Base-by-base conservation (phyloP, 2,329 filamentous ascomycete genomes). In the Neofusicoccum sp. region DNA sequence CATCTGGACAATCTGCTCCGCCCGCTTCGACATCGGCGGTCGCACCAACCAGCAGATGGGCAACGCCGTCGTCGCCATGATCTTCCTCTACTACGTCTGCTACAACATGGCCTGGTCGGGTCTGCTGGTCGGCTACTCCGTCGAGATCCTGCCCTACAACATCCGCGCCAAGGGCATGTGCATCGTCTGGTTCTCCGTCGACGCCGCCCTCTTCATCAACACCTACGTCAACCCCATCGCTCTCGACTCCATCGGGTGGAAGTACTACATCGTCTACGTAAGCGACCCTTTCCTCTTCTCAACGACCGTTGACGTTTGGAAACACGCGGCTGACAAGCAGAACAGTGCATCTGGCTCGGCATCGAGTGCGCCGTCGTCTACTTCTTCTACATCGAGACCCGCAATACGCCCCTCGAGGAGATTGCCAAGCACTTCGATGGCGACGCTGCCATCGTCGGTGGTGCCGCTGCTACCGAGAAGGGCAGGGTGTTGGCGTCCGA, bases 261-360 rank as follows among this genome's bases (percentile, higher is more conserved):
- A 87, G 73, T 83, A 88, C 61, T 87, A 86, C 79, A 78, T 87
- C 47, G 86, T 87, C 75, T 88, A 84, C 24, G 77, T 79, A 73
- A 74, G 2, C 5, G 14, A 6, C 20, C 16, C 33, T 7, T 61
- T 34, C 14, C 8, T 38, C 28, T 41, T 20, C 20, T 20, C 20
- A 20, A 20, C 20, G 24, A 34, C 16, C 11, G 3, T 16, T 14
- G 26, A 14, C 6, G 9, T 12, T 26, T 6, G 34, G 8, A 26
- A 56, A 20, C 2, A n/a, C 20, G 7, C 0, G 3, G 34, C 51
- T 60, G 28, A 26, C n/a, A 9, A 48, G 4, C 4, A 34, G 20
- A 26, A 70, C 48, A 69, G 33, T 28, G 12, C 8, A 56, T 20
- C 60, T 88, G 85, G 85, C 82, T 87, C 69, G 76, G 81, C 48